These are phyloP conservation scores for Aspergillus fischeri DNA, from an alignment of 2,329 filamentous ascomycete species.

Conservation along the genomic window DNA sequence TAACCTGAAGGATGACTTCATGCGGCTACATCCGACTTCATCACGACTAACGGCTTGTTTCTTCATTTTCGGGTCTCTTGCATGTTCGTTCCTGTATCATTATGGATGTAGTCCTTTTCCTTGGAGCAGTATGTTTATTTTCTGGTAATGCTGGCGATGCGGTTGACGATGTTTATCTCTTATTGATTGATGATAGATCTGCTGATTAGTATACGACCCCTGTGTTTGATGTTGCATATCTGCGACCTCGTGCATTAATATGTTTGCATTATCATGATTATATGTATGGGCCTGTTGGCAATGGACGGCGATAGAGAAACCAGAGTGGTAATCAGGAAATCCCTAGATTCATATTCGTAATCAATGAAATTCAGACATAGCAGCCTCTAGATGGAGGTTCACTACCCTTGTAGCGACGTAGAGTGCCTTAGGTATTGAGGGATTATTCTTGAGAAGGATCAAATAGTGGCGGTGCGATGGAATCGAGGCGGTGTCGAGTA, in stretches of 20 bases:
- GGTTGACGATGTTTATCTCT: background rate
- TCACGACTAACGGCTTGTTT: conserved; percentile 6
- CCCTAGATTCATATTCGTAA: too few species aligned
- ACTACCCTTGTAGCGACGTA: background rate
- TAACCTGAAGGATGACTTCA: conserved; percentile 50
- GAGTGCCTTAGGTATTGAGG: background rate
- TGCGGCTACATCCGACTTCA: background rate
- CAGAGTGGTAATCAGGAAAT: background rate
- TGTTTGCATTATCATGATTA: background rate
- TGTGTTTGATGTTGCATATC: background rate
- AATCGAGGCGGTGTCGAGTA: conserved; percentile 7
- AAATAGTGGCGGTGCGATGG: conserved; percentile 4
- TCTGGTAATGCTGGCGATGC: background rate
- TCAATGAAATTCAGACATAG: too few species aligned
- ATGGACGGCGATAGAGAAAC: background rate
- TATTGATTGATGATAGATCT: background rate
- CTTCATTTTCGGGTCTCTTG: background rate
- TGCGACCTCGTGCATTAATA: background rate
- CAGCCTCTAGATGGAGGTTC: background rate
- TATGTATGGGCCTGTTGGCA: background rate
- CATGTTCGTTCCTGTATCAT: background rate
- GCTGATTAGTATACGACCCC: background rate
- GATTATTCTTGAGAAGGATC: background rate
- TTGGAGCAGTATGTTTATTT: background rate
- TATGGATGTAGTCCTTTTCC: background rate